A percentile compares a stretch with the other conserved stretches of the same genome.
These are phyloP conservation scores for Solanum tarapatanum DNA, from an alignment of 257 asterid genomes.

Conservation along the genomic window DNA sequence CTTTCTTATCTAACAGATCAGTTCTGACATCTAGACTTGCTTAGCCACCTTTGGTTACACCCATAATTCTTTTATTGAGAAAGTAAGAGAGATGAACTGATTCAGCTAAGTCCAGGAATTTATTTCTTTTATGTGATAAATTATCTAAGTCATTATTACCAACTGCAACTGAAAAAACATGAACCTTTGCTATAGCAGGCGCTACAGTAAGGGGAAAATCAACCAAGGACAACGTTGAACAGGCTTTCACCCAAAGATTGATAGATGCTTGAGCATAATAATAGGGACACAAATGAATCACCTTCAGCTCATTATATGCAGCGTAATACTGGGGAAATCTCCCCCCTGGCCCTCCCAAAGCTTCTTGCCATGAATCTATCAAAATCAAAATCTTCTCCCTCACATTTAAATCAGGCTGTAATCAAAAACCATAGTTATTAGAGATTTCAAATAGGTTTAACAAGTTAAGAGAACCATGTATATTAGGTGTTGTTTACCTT, in stretches of 20 bases:
- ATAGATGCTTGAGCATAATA: background rate
- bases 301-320: constrained; percentile 93
- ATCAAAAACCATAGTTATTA: background rate
- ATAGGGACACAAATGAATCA: constrained; percentile 9
- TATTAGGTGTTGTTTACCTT: constrained; percentile 31
- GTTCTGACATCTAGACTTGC: background rate
- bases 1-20: background rate
- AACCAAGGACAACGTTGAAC: background rate
- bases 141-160: background rate
- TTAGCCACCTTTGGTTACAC: background rate
- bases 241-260: background rate
- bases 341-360: constrained; percentile 78
- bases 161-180: background rate
- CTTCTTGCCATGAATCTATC: constrained; percentile 96
- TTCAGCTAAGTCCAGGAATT: background rate
- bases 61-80: background rate
- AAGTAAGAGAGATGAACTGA: background rate
- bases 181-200: background rate
- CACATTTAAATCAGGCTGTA: constrained; percentile 89
- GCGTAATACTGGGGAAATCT: constrained; percentile 79
- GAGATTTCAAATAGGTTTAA: background rate
- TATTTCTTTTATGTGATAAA: background rate
- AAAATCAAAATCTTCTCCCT: constrained; percentile 86
- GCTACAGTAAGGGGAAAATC: background rate
- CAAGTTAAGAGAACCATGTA: background rate